These are phyloP conservation scores for Colletotrichum camelliae DNA, from an alignment of 2,329 filamentous ascomycete genomes.

Conservation along the genomic window DNA sequence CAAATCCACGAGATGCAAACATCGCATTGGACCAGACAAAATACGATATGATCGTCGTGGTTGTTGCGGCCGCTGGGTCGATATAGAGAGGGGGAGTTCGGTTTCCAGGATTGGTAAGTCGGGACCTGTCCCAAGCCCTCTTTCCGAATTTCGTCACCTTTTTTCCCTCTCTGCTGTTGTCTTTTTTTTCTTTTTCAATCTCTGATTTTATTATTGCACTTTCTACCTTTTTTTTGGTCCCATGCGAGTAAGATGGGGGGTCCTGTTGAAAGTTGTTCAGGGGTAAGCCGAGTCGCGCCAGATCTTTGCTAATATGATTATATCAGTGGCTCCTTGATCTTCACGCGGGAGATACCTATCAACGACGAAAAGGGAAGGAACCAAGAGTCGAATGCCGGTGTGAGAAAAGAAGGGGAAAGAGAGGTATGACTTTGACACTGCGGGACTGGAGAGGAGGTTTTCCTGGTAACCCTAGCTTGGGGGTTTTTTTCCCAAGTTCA, in stretches of 20 bases:
- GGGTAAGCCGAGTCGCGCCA: background rate
- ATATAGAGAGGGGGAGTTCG: background rate
- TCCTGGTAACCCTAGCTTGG: slow-evolving; percentile 7
- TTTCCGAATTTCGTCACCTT: background rate
- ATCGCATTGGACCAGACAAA: slow-evolving; percentile 43
- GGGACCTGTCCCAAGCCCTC: background rate
- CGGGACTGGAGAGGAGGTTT: slow-evolving; percentile 15
- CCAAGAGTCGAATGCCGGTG: background rate
- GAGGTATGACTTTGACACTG: background rate
- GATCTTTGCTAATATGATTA: slow-evolving; percentile 9
- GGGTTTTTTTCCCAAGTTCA: slow-evolving; percentile 12
- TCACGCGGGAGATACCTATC: background rate
- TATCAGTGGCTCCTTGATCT: slow-evolving; percentile 6
- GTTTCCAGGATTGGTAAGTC: slow-evolving; percentile 7
- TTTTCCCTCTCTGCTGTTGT: background rate
- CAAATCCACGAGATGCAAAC: slow-evolving; percentile 60
- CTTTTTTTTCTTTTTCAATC: background rate
- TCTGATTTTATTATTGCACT: background rate
- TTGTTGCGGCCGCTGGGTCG: background rate
- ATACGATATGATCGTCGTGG: slow-evolving; percentile 30
- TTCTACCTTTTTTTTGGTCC: background rate
- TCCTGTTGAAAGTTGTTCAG: background rate
- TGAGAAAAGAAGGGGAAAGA: background rate
- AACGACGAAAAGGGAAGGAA: background rate
- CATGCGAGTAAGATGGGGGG: background rate